phyloP scores from a whole-genome alignment of 441 rosid genomes.

The Kokia cookei region DNA sequence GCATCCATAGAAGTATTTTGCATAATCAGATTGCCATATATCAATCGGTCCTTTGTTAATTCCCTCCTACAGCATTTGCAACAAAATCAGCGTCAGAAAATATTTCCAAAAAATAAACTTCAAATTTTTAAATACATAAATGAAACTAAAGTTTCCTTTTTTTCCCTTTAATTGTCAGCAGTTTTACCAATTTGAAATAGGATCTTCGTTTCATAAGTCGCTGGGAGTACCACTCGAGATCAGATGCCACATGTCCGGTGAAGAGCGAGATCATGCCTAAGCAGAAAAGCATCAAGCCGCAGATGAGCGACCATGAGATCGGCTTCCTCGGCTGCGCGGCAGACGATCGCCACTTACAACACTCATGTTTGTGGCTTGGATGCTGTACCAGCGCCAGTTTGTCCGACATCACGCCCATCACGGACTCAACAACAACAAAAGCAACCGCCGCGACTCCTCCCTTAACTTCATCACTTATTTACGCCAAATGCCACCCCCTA shows the following conservation, averaged over 20 bases:
- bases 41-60: conserved; percentile 53
- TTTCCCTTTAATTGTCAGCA: not conserved
- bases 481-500: not conserved
- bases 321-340: conserved; percentile 41
- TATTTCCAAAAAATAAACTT: not conserved
- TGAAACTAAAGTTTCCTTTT: not conserved
- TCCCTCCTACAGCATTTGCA: conserved; percentile 36
- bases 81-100: not conserved
- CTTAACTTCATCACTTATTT: conserved; percentile 33
- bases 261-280: conserved; percentile 88
- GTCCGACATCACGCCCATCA: conserved; percentile 54
- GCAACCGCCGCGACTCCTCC: not conserved
- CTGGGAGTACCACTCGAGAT: conserved; percentile 97
- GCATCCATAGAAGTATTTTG: conserved; percentile 74
- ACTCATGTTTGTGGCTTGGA: conserved; percentile 20
- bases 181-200: conserved; percentile 49
- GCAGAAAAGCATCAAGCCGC: conserved; percentile 82
- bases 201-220: conserved; percentile 53
- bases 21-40: conserved; percentile 80
- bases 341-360: conserved; percentile 40
- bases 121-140: not conserved
- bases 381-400: conserved; percentile 45
- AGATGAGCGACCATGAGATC: conserved; percentile 67
- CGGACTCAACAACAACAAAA: not conserved
- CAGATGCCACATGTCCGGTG: conserved; percentile 90